Percentiles rank a stretch among this genome's conserved stretches.
Evolutionary conservation across 2,329 filamentous ascomycete species (phyloP).

Genomic region (Diplodia mutila): DNA sequence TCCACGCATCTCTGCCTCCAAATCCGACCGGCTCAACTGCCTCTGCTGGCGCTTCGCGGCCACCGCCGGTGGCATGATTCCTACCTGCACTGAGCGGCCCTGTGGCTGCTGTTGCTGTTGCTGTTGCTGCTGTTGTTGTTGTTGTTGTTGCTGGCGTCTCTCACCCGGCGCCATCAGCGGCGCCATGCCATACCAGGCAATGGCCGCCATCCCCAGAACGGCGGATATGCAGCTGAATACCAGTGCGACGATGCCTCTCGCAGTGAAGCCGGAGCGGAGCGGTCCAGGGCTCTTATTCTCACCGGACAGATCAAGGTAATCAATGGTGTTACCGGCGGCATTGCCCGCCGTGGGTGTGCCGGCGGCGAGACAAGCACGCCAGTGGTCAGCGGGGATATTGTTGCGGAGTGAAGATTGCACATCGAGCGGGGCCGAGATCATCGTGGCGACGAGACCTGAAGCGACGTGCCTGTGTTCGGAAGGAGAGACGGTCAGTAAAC

Average conservation of each 20-base stretch:
- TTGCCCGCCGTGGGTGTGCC: conserved; percentile 65
- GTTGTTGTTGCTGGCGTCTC: background rate
- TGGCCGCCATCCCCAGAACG: conserved; percentile 67
- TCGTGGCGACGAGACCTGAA: conserved; percentile 55
- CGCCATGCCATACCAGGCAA: conserved; percentile 68
- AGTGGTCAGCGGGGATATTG: conserved; percentile 65
- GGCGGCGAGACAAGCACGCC: conserved; percentile 60
- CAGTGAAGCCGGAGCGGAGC: conserved; percentile 71
- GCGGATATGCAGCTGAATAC: conserved; percentile 73
- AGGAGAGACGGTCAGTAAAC: background rate
- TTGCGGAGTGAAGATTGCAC: conserved; percentile 58
- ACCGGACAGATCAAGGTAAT: conserved; percentile 60
- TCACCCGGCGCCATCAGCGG: conserved; percentile 26
- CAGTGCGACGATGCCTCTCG: conserved; percentile 72
- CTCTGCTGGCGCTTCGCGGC: conserved; percentile 9
- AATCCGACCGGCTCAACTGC: background rate
- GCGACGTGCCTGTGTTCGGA: conserved; percentile 50
- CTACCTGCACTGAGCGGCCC: background rate
- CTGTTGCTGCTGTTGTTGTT: background rate
- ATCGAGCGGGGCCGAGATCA: conserved; percentile 57
- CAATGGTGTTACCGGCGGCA: conserved; percentile 70
- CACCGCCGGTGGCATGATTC: conserved; percentile 2
- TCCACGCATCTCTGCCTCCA: conserved; percentile 4
- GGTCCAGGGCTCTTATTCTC: conserved; percentile 59
- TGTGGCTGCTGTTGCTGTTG: background rate